phyloP scores from a whole-genome alignment of 2,329 filamentous ascomycete species.

The Claviceps sp. region DNA sequence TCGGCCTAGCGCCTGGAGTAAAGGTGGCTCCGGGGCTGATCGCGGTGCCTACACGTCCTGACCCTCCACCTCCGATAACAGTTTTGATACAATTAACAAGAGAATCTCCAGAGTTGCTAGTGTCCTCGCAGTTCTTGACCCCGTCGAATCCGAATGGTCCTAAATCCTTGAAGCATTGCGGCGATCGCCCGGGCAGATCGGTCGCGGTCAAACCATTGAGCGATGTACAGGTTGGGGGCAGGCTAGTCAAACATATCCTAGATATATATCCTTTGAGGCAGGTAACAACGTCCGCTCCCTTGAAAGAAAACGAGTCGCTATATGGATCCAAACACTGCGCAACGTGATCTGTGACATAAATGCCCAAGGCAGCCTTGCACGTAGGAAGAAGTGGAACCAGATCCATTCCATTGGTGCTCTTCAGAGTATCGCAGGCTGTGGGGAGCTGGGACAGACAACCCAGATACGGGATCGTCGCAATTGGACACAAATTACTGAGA shows the following conservation, averaged over 20 bases:
- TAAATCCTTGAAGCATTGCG: conserved; percentile 3
- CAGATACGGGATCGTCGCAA: background rate
- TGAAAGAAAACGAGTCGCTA: background rate
- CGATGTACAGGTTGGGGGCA: conserved; percentile 5
- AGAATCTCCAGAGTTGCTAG: background rate
- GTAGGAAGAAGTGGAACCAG: background rate
- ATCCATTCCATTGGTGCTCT: background rate
- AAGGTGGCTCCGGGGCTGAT: no score
- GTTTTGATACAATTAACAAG: background rate
- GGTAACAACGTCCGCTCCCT: conserved; percentile 1
- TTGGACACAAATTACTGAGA: background rate
- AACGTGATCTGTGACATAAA: background rate
- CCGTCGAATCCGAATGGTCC: conserved; percentile 1
- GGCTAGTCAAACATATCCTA: conserved; percentile 2
- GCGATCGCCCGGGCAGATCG: background rate
- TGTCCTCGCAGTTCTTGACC: background rate
- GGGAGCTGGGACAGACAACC: conserved; percentile 5
- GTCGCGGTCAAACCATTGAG: background rate
- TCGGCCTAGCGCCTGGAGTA: no score
- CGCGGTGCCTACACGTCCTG: background rate
- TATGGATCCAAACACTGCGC: conserved; percentile 2
- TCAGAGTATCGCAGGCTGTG: background rate
- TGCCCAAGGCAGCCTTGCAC: conserved; percentile 3
- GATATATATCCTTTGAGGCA: conserved; percentile 2
- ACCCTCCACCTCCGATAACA: background rate